A percentile compares a stretch with the other conserved stretches of the same genome.
Conservation (phyloP, 345 rosid genomes). For the Acer campestre region DNA sequence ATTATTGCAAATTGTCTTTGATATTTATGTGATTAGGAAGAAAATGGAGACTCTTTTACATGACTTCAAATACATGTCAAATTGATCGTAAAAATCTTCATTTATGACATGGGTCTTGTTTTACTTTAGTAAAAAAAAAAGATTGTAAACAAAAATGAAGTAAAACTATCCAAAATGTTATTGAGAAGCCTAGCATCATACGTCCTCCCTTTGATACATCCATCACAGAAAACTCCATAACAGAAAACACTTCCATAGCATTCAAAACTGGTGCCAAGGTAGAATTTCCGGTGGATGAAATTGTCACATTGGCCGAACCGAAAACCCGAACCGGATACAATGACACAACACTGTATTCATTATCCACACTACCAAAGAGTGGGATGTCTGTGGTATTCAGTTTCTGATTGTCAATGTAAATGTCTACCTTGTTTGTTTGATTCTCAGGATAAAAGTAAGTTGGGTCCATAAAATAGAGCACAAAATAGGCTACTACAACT, state of each 20-base stretch:
- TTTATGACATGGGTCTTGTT: not conserved
- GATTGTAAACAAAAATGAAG: not conserved
- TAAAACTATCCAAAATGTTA: not conserved
- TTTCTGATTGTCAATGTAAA: not conserved
- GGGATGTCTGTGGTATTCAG: not conserved
- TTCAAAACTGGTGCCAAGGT: conserved; percentile 15
- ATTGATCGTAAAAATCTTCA: too few species aligned
- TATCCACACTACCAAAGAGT: not conserved
- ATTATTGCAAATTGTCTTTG: too few species aligned
- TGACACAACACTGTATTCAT: not conserved
- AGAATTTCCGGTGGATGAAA: conserved; percentile 13
- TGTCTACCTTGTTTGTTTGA: not conserved
- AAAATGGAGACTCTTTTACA: too few species aligned
- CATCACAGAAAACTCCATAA: too few species aligned
- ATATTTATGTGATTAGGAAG: too few species aligned
- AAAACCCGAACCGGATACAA: conserved; percentile 8
- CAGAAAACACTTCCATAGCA: conserved; percentile 21
- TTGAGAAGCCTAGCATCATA: not conserved
- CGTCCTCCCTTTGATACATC: not conserved
- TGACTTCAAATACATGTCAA: too few species aligned
- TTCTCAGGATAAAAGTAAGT: not conserved
- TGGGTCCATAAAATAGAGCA: conserved; percentile 17
- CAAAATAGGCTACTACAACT: not conserved
- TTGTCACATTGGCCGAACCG: conserved; percentile 2
- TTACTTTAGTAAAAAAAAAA: not conserved